Percentiles rank a stretch among this genome's conserved stretches.
These are phyloP conservation scores for Talaromyces sp. DNA, from an alignment of 2,329 filamentous ascomycete species.

Conservation along the genomic window DNA sequence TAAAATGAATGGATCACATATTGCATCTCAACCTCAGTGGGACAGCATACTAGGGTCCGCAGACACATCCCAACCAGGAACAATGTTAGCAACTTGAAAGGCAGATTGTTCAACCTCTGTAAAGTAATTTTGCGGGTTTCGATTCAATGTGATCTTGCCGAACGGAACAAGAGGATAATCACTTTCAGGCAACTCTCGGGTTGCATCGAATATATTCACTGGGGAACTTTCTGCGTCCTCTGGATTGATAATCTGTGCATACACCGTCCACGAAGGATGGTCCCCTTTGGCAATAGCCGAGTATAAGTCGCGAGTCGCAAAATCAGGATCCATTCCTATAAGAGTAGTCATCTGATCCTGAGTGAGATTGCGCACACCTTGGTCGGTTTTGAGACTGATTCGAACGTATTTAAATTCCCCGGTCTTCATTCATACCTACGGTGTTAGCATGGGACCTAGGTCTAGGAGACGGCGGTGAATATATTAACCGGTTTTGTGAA, in stretches of 20 bases:
- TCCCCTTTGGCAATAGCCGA: conserved; percentile 6
- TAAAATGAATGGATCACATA: not conserved
- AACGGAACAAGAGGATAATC: conserved; percentile 11
- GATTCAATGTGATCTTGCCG: conserved; percentile 15
- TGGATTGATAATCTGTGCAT: conserved; percentile 13
- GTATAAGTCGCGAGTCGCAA: conserved; percentile 7
- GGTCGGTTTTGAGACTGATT: not conserved
- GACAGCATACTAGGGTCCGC: conserved; percentile 6
- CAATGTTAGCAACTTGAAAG: conserved; percentile 8
- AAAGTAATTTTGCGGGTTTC: conserved; percentile 14
- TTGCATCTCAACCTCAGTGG: not conserved
- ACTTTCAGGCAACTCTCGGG: conserved; percentile 5
- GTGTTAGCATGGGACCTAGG: not conserved
- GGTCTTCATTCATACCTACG: not conserved
- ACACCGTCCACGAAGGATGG: conserved; percentile 14
- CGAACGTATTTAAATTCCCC: not conserved
- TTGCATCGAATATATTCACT: conserved; percentile 11
- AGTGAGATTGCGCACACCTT: conserved; percentile 16
- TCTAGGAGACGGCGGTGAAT: not conserved
- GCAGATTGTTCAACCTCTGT: conserved; percentile 13
- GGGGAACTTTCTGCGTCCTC: conserved; percentile 10
- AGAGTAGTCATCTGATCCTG: conserved; percentile 29
- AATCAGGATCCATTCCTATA: conserved; percentile 11
- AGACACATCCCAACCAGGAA: conserved; percentile 3
- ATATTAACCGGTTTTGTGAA: conserved; percentile 2